A percentile compares a stretch with the other conserved stretches of the same genome.
Conservation (phyloP, 441 rosid species). For the Adansonia grandidieri region DNA sequence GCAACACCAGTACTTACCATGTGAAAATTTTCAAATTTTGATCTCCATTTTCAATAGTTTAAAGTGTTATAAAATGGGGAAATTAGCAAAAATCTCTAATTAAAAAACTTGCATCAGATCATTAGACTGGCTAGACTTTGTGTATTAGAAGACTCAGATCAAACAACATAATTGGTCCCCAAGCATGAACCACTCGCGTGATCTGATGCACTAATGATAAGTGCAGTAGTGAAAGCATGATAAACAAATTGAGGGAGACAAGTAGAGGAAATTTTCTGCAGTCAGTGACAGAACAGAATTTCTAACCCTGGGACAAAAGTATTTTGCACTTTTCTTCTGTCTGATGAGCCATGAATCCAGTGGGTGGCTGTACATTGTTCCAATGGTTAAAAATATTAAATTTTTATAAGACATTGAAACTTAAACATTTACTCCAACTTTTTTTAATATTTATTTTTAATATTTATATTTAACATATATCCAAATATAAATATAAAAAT, state of each 20-base stretch:
- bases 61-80: neutral
- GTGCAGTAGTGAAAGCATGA: neutral
- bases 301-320: slow-evolving; percentile 6
- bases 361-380: slow-evolving; percentile 13
- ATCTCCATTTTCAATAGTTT: neutral
- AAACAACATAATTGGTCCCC: slow-evolving; percentile 20
- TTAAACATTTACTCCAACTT: neutral
- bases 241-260: slow-evolving; percentile 17
- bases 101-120: neutral
- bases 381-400: neutral
- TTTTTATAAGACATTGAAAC: neutral
- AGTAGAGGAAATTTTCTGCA: slow-evolving; percentile 24
- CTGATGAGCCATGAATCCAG: slow-evolving; percentile 8
- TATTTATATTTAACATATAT: no score
- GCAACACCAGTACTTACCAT: neutral
- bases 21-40: neutral
- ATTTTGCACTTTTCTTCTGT: neutral
- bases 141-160: neutral
- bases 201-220: neutral
- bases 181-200: slow-evolving; percentile 14
- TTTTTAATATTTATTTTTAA: no score
- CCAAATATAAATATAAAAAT: no score
- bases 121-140: no score
- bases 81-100: no score
- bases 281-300: neutral